Percentiles rank a stretch among this genome's conserved stretches.
Evolutionary conservation across 2,329 filamentous ascomycete genomes (phyloP).

Genomic region (Trichoderma breve): DNA sequence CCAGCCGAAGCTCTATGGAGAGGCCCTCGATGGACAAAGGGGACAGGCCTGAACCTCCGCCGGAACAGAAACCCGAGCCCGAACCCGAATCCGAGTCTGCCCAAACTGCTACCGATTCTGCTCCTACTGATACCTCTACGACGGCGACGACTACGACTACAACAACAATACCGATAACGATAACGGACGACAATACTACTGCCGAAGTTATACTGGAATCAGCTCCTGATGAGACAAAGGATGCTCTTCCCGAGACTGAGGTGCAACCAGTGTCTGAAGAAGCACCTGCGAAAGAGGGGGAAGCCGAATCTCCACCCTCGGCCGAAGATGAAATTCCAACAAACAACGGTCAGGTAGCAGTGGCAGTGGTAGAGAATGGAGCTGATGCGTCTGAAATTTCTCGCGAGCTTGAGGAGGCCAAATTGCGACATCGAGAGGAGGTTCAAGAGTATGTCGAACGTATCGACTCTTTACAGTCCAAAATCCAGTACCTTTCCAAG

Average conservation of each 20-base stretch:
- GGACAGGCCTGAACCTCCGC: constrained; percentile 23
- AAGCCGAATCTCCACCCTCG: neutral
- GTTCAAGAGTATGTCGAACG: constrained; percentile 79
- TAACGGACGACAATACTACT: neutral
- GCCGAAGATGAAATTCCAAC: neutral
- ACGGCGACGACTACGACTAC: neutral
- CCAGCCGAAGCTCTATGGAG: constrained; percentile 30
- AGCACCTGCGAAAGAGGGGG: neutral
- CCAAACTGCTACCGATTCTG: neutral
- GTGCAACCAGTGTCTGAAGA: neutral
- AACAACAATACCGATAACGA: neutral
- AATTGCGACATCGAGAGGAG: constrained; percentile 67
- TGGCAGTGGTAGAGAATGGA: neutral
- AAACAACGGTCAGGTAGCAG: neutral
- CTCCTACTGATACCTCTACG: neutral
- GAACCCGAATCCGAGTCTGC: constrained; percentile 15
- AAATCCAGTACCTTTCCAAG: constrained; percentile 82
- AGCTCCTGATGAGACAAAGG: neutral
- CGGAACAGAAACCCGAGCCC: constrained; percentile 13
- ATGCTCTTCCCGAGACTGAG: neutral
- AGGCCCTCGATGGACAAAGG: constrained; percentile 29
- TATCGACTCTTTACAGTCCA: constrained; percentile 88
- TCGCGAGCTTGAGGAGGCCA: constrained; percentile 29
- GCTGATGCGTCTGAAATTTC: constrained; percentile 9
- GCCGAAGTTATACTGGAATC: neutral